These are phyloP conservation scores for Fusarium pseudoanthophilum DNA, from an alignment of 2,329 filamentous ascomycete species.

Conservation along the genomic window DNA sequence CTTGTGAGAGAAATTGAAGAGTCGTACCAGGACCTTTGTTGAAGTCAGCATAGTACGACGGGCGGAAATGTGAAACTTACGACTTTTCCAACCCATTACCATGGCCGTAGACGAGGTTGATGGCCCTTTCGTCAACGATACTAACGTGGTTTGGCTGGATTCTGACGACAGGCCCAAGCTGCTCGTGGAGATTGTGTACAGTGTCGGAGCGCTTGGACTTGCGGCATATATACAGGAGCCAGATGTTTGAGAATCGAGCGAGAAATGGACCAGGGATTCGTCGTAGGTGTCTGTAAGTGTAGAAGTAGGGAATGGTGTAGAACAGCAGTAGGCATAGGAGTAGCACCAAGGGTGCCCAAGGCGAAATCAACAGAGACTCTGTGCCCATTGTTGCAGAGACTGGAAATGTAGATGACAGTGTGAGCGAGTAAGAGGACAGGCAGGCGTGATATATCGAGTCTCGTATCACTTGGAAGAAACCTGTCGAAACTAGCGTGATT, in stretches of 20 bases:
- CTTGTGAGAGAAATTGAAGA: not conserved
- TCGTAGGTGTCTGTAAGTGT: not conserved
- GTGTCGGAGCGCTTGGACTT: not conserved
- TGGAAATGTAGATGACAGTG: too few relatives aligned
- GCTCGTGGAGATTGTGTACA: not conserved
- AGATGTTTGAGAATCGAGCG: not conserved
- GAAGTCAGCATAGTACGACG: not conserved
- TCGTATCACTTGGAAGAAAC: too few relatives aligned
- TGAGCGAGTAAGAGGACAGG: too few relatives aligned
- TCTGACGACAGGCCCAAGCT: not conserved
- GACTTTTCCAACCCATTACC: slow-evolving; percentile 6
- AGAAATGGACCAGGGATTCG: not conserved
- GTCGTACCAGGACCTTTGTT: not conserved
- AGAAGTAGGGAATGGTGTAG: too few relatives aligned
- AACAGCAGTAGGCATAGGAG: too few relatives aligned
- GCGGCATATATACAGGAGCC: not conserved
- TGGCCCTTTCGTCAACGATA: not conserved
- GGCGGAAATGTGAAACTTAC: not conserved
- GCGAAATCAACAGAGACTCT: too few relatives aligned
- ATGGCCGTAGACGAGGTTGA: slow-evolving; percentile 1
- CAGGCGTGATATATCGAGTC: too few relatives aligned
- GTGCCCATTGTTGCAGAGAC: too few relatives aligned
- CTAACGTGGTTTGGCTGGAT: slow-evolving; percentile 9
- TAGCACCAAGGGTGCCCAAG: too few relatives aligned
- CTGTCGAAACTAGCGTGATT: too few relatives aligned